A percentile compares a stretch with the other conserved stretches of the same genome.
phyloP scores from a whole-genome alignment of 306 rosid genomes.

The Geum urbanum region DNA sequence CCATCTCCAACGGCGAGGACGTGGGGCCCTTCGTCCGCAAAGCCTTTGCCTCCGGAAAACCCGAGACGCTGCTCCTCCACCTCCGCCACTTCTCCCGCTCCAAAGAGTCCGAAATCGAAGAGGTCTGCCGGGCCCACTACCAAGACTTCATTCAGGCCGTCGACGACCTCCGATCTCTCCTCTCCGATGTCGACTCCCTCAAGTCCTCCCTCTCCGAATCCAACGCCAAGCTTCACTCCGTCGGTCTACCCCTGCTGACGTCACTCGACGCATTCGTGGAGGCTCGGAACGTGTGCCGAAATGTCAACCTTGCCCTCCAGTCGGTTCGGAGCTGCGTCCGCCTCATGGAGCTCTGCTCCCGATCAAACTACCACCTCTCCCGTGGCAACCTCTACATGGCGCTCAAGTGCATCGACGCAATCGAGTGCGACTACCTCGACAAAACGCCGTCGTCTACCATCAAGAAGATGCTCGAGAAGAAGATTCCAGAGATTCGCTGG shows the following conservation, averaged over 20 bases:
- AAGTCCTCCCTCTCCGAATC: slow-evolving; percentile 88
- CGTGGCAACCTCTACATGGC: slow-evolving; percentile 82
- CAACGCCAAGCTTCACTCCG: slow-evolving; percentile 81
- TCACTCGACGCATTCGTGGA: slow-evolving; percentile 85
- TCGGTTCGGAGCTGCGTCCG: slow-evolving; percentile 49
- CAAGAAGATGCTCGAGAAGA: slow-evolving; percentile 83
- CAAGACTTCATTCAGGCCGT: slow-evolving; percentile 98
- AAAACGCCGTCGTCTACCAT: slow-evolving; percentile 73
- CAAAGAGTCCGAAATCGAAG: slow-evolving; percentile 96
- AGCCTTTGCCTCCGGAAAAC: slow-evolving; percentile 74
- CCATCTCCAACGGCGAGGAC: slow-evolving; percentile 95
- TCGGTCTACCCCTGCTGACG: slow-evolving; percentile 70
- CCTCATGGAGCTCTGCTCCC: slow-evolving; percentile 68
- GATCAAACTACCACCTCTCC: slow-evolving; percentile 70
- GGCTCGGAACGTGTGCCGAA: slow-evolving; percentile 66
- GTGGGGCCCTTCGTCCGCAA: slow-evolving; percentile 87
- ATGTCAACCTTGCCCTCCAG: slow-evolving; percentile 71
- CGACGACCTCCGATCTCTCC: slow-evolving; percentile 95
- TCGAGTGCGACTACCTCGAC: slow-evolving; percentile 62
- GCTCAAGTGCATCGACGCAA: slow-evolving; percentile 67
- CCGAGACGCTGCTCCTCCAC: slow-evolving; percentile 81
- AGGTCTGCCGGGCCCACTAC: slow-evolving; percentile 96
- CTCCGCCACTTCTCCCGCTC: slow-evolving; percentile 89
- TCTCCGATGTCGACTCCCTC: slow-evolving; percentile 88
- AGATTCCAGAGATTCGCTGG: slow-evolving; percentile 89